Conservation (phyloP, 768 basidiomycete species). For the Xanthoconium purpureum region DNA sequence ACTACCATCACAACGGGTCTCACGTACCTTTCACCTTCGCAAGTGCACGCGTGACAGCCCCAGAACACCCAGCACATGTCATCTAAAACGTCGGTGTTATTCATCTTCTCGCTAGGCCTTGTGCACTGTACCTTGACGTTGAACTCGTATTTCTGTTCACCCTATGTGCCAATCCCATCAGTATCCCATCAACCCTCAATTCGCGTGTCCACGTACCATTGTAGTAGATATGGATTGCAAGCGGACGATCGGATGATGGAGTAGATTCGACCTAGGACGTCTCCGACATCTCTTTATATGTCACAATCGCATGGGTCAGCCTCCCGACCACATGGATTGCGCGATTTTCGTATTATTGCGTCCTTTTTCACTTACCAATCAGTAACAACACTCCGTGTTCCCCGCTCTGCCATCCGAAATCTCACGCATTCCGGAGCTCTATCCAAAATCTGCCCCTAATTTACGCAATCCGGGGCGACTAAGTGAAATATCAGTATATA, state of each 20-base stretch:
- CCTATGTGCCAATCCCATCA: slow-evolving; percentile 10
- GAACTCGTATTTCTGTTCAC: slow-evolving; percentile 55
- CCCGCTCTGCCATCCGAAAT: slow-evolving; percentile 1
- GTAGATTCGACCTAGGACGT: not conserved
- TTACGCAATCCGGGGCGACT: too few relatives aligned
- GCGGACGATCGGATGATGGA: not conserved
- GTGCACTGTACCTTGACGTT: slow-evolving; percentile 66
- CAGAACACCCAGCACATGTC: slow-evolving; percentile 85
- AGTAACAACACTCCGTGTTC: not conserved
- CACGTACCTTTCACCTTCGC: slow-evolving; percentile 50
- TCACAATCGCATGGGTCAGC: not conserved
- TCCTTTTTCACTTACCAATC: too few relatives aligned
- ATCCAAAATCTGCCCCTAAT: too few relatives aligned
- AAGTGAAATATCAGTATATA: too few relatives aligned
- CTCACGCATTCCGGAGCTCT: slow-evolving; percentile 1
- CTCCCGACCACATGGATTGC: not conserved
- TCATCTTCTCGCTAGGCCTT: not conserved
- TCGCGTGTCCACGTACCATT: slow-evolving; percentile 20
- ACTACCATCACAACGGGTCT: not conserved
- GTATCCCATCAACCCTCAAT: not conserved
- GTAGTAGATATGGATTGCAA: slow-evolving; percentile 2
- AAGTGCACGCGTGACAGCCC: slow-evolving; percentile 73
- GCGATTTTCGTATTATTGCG: not conserved
- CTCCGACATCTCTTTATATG: not conserved
- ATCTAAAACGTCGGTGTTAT: slow-evolving; percentile 47